Percentiles rank a stretch among this genome's conserved stretches.
Conservation (phyloP, 257 asterid species). For the Plantago major region DNA sequence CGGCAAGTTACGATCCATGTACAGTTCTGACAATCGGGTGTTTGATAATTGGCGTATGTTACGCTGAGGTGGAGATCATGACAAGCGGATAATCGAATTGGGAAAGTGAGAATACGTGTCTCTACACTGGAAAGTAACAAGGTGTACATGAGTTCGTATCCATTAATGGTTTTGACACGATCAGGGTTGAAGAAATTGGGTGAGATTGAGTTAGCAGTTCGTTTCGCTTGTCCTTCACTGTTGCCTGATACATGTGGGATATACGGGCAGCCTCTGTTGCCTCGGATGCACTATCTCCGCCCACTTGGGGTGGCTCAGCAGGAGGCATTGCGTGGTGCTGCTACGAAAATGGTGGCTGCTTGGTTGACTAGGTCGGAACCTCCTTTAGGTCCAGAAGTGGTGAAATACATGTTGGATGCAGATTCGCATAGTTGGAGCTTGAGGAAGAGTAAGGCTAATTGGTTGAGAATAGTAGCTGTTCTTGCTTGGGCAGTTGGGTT, state of each 20-base stretch:
- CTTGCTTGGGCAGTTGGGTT: conserved; percentile 83
- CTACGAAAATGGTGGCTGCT: conserved; percentile 71
- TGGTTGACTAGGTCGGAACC: conserved; percentile 91
- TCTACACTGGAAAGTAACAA: conserved; percentile 78
- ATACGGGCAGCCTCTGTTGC: conserved; percentile 81
- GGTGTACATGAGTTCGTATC: conserved; percentile 78
- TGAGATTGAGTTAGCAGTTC: conserved; percentile 82
- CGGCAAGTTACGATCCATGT: conserved; percentile 97
- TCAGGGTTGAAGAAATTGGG: conserved; percentile 94
- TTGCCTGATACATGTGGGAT: conserved; percentile 72
- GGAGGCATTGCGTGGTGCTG: conserved; percentile 83
- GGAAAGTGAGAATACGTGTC: conserved; percentile 76
- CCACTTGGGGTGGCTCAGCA: conserved; percentile 93
- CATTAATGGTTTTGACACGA: conserved; percentile 55
- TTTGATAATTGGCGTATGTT: conserved; percentile 94
- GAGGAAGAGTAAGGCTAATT: conserved; percentile 84
- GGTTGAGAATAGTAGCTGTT: conserved; percentile 83
- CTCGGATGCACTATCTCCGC: conserved; percentile 84
- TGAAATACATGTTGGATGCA: conserved; percentile 76
- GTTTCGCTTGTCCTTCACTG: conserved; percentile 81
- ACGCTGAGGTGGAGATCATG: conserved; percentile 48
- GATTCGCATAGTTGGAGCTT: conserved; percentile 93
- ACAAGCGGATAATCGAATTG: conserved; percentile 58
- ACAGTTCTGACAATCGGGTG: conserved; percentile 79
- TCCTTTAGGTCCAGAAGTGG: conserved; percentile 84